Conservation (phyloP, 2,329 filamentous ascomycete genomes). For the Fusarium sp. region DNA sequence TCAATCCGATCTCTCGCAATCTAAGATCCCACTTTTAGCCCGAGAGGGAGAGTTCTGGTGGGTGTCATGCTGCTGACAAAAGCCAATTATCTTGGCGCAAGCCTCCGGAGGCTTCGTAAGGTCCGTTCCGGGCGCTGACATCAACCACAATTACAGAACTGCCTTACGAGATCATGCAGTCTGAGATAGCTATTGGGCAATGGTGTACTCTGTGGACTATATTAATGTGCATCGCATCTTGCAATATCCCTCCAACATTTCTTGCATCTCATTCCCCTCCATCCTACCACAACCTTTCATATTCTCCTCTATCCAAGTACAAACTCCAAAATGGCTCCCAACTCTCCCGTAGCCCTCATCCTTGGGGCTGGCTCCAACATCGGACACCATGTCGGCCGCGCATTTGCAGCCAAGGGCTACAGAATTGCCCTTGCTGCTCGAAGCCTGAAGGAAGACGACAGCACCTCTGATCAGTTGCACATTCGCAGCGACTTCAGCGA, state of each 20-base stretch:
- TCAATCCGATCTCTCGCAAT: background rate
- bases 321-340: background rate
- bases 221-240: background rate
- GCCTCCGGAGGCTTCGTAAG: constrained; percentile 13
- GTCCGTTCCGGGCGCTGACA: constrained; percentile 6
- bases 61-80: background rate
- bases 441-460: constrained; percentile 34
- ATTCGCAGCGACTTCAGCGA: constrained; percentile 53
- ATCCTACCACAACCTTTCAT: background rate
- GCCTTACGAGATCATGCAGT: background rate
- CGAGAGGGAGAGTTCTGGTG: background rate
- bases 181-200: background rate
- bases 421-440: constrained; percentile 38
- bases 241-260: background rate
- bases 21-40: background rate
- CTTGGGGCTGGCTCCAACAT: constrained; percentile 42
- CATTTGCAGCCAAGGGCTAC: constrained; percentile 42
- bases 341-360: constrained; percentile 36
- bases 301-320: background rate
- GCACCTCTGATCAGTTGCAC: constrained; percentile 43
- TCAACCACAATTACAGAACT: background rate
- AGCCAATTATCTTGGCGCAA: background rate
- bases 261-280: background rate
- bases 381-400: constrained; percentile 31
- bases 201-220: background rate